Percentiles rank a stretch among this genome's conserved stretches.
Evolutionary conservation across 768 basidiomycete species (phyloP).

Genomic region (Russula emetica): DNA sequence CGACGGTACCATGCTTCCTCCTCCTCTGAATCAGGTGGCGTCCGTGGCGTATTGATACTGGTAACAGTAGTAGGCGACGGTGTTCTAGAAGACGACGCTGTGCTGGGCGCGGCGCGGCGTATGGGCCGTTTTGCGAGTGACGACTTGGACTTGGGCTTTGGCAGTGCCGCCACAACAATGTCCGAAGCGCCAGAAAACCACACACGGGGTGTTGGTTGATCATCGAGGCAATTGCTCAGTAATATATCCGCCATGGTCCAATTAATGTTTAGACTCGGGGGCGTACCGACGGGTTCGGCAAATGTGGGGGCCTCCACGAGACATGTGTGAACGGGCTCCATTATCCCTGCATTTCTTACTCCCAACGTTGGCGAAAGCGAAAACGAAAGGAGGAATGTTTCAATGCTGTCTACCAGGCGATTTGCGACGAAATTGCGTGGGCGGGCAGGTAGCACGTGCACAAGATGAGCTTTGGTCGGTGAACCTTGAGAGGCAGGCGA

Average conservation of each 20-base stretch:
- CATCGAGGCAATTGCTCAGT: conserved; percentile 37
- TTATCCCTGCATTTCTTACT: background rate
- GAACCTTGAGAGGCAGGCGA: conserved; percentile 6
- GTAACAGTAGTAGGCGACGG: background rate
- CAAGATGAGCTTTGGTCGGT: conserved; percentile 31
- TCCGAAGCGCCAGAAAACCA: conserved; percentile 36
- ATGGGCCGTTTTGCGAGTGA: background rate
- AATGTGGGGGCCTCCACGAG: conserved; percentile 22
- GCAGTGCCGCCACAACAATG: conserved; percentile 31
- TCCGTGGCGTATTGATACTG: conserved; percentile 27
- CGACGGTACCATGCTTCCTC: conserved; percentile 18
- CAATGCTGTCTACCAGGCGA: conserved; percentile 36
- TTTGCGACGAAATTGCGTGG: conserved; percentile 29
- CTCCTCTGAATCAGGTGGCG: conserved; percentile 36
- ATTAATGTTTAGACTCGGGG: conserved; percentile 25
- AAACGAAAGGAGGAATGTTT: conserved; percentile 39
- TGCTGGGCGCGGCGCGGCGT: background rate
- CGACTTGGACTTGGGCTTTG: background rate
- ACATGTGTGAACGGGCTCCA: conserved; percentile 13
- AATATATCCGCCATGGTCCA: conserved; percentile 38
- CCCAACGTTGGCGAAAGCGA: conserved; percentile 28
- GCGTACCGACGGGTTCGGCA: conserved; percentile 17
- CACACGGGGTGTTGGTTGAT: conserved; percentile 29
- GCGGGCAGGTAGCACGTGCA: conserved; percentile 35
- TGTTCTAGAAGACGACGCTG: background rate